These are phyloP conservation scores for Perkinsus chesapeaki DNA, from an alignment of 169 alveolate species.

Conservation along the genomic window DNA sequence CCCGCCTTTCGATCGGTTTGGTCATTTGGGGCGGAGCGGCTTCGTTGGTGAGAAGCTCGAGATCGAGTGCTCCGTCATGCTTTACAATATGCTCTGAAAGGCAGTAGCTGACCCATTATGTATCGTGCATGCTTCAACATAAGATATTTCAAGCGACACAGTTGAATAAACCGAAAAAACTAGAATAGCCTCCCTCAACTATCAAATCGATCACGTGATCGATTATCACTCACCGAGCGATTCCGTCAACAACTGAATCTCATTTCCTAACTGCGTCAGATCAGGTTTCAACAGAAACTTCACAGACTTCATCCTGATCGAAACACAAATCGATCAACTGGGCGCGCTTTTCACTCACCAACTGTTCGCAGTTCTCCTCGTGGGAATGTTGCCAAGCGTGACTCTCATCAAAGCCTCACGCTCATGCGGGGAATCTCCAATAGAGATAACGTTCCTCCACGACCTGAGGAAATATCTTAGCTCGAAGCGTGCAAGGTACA, in stretches of 20 bases:
- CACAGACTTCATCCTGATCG: background rate
- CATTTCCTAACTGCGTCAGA: background rate
- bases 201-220: background rate
- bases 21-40: background rate
- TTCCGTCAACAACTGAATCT: background rate
- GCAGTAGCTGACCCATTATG: background rate
- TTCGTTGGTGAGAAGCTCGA: background rate
- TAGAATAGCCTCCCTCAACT: too few relatives aligned
- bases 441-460: slow-evolving; percentile 3
- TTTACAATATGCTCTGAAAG: background rate
- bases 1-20: background rate
- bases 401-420: slow-evolving; percentile 6
- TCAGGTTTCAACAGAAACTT: background rate
- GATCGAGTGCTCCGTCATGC: background rate
- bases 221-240: background rate
- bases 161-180: too few relatives aligned
- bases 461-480: background rate
- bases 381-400: background rate
- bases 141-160: too few relatives aligned
- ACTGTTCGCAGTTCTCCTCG: background rate
- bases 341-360: background rate
- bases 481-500: background rate
- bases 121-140: background rate
- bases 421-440: slow-evolving; percentile 16
- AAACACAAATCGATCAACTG: background rate